Evolutionary conservation across 768 basidiomycete species (phyloP).

Genomic region (Rhodotorula graminis): DNA sequence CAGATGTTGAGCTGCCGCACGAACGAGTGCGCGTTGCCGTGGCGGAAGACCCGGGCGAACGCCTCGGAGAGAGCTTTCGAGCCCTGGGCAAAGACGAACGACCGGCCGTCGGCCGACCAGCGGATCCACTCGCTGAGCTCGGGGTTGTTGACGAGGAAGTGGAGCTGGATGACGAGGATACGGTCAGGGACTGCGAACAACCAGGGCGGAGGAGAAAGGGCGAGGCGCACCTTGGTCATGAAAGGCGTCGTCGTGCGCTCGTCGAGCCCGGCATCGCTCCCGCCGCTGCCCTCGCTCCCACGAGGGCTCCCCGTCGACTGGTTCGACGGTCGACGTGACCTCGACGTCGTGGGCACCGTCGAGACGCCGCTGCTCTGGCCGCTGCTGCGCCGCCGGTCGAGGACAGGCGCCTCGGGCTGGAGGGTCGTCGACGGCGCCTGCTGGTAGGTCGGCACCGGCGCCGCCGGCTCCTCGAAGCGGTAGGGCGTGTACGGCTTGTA

Average conservation of each 20-base stretch:
- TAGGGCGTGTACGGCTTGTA: background rate
- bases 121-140: conserved; percentile 13
- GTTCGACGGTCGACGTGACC: background rate
- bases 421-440: too few relatives aligned
- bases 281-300: background rate
- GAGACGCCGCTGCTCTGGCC: background rate
- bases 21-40: conserved; percentile 24
- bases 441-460: background rate
- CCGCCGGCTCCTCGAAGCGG: too few relatives aligned
- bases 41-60: conserved; percentile 23
- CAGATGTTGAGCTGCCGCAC: conserved; percentile 34
- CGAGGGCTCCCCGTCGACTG: background rate
- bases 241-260: conserved; percentile 18
- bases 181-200: too few relatives aligned
- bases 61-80: background rate
- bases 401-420: too few relatives aligned
- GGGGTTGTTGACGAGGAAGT: conserved; percentile 8
- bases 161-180: conserved; percentile 8
- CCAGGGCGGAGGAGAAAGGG: too few relatives aligned
- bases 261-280: background rate
- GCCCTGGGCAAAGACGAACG: conserved; percentile 26
- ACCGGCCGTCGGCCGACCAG: conserved; percentile 16
- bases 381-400: background rate
- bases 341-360: too few relatives aligned
- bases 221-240: conserved; percentile 12